phyloP scores from a whole-genome alignment of 2,329 filamentous ascomycete species.

The Nannizziopsis barbatae region DNA sequence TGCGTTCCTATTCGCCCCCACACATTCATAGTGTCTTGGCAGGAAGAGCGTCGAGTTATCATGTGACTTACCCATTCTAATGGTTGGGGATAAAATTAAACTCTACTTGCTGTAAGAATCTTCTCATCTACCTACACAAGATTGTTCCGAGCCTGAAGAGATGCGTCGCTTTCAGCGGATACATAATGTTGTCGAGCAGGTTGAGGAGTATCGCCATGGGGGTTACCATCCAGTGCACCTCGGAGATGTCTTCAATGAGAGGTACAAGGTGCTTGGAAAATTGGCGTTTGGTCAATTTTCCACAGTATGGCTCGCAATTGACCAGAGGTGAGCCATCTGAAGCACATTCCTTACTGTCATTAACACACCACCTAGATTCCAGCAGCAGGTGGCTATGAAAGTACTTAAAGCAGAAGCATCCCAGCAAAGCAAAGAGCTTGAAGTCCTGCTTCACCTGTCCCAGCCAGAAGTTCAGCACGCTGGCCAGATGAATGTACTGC shows the following conservation, averaged over 20 bases:
- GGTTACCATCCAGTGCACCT: constrained; percentile 23
- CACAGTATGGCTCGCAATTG: constrained; percentile 21
- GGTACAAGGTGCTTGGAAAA: constrained; percentile 18
- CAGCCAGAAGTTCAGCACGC: constrained; percentile 12
- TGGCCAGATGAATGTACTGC: constrained; percentile 17
- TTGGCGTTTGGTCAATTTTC: constrained; percentile 17
- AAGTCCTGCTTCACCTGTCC: constrained; percentile 16
- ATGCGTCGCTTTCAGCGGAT: constrained; percentile 15
- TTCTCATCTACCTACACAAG: too few species aligned
- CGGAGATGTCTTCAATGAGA: constrained; percentile 17
- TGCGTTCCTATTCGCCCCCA: too few species aligned
- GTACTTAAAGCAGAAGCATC: constrained; percentile 21
- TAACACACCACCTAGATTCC: constrained; percentile 14
- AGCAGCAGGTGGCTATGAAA: constrained; percentile 17
- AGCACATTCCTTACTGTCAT: constrained; percentile 5
- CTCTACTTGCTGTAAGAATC: too few species aligned
- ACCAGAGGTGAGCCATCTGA: constrained; percentile 11
- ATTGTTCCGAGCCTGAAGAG: too few species aligned
- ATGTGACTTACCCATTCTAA: too few species aligned
- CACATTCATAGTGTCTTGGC: too few species aligned
- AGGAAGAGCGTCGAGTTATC: too few species aligned
- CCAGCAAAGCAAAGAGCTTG: constrained; percentile 17
- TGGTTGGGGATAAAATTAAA: too few species aligned
- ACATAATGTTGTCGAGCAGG: constrained; percentile 18
- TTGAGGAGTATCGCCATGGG: constrained; percentile 21